These are phyloP conservation scores for Pyrus bretschneideri DNA, from an alignment of 306 rosid genomes.

Conservation along the genomic window DNA sequence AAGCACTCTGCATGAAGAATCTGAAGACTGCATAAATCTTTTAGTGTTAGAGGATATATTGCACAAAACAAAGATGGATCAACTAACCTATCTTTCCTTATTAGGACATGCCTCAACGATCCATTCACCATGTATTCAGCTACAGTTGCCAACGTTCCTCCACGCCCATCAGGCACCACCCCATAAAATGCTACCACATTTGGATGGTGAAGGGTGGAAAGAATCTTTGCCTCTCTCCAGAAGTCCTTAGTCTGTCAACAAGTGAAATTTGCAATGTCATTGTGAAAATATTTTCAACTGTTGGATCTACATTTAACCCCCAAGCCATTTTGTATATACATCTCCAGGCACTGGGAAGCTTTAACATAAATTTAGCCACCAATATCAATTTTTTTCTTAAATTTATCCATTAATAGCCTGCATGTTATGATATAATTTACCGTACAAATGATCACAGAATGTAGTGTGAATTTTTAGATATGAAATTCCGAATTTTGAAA, in stretches of 20 bases:
- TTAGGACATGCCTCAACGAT: conserved; percentile 75
- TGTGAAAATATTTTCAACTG: background rate
- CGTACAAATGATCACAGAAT: background rate
- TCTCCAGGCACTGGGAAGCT: conserved; percentile 3
- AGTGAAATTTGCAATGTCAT: conserved; percentile 5
- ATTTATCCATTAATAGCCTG: background rate
- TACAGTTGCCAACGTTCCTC: conserved; percentile 76
- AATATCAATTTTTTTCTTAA: background rate
- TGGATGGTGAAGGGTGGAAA: conserved; percentile 97
- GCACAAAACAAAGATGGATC: conserved; percentile 5
- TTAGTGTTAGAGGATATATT: background rate
- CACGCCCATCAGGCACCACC: conserved; percentile 85
- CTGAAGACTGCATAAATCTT: conserved; percentile 8
- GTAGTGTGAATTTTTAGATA: background rate
- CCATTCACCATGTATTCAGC: conserved; percentile 96
- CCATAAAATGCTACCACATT: conserved; percentile 96
- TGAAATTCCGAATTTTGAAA: conserved; percentile 7
- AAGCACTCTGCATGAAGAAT: conserved; percentile 60
- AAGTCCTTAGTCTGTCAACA: conserved; percentile 68
- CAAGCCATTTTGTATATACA: background rate
- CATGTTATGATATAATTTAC: background rate
- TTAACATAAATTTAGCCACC: conserved; percentile 1
- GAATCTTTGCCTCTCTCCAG: conserved; percentile 92
- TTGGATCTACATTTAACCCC: background rate
- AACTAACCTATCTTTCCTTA: conserved; percentile 63